phyloP scores from a whole-genome alignment of 176 grass and related monocot species.

The Tillandsia leiboldiana region DNA sequence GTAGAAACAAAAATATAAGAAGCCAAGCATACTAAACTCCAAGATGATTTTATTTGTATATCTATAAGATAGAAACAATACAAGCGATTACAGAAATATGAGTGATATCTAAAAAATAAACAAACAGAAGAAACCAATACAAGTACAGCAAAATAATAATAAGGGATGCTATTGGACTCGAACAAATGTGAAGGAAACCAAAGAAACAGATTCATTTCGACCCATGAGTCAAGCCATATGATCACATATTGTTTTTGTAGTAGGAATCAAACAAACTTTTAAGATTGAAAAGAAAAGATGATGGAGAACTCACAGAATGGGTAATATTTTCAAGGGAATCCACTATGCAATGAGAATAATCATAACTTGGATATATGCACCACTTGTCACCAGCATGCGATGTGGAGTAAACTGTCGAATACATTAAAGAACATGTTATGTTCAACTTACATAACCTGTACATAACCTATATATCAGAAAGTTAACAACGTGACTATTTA shows the following conservation, averaged over 20 bases:
- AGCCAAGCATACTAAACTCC: not conserved
- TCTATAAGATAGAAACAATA: conserved; percentile 12
- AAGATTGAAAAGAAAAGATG: not conserved
- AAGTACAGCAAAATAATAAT: too few relatives aligned
- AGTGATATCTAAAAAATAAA: conserved; percentile 1
- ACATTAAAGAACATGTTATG: not conserved
- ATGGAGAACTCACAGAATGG: conserved; percentile 60
- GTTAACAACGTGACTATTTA: too few relatives aligned
- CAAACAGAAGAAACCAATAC: conserved; percentile 4
- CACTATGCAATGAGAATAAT: conserved; percentile 95
- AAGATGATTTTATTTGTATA: conserved; percentile 10
- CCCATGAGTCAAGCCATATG: too few relatives aligned
- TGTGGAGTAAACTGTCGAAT: conserved; percentile 65
- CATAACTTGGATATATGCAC: conserved; percentile 99
- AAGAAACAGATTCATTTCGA: too few relatives aligned
- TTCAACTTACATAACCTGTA: conserved; percentile 1
- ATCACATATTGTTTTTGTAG: too few relatives aligned
- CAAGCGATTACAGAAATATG: conserved; percentile 12
- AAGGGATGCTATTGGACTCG: too few relatives aligned
- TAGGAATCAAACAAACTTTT: not conserved
- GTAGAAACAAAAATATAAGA: not conserved
- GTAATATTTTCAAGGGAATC: conserved; percentile 98
- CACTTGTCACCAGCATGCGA: conserved; percentile 94
- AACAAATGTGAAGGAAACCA: too few relatives aligned
- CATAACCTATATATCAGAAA: not conserved